phyloP scores from a whole-genome alignment of 768 basidiomycete species.

The Suillus paluster region DNA sequence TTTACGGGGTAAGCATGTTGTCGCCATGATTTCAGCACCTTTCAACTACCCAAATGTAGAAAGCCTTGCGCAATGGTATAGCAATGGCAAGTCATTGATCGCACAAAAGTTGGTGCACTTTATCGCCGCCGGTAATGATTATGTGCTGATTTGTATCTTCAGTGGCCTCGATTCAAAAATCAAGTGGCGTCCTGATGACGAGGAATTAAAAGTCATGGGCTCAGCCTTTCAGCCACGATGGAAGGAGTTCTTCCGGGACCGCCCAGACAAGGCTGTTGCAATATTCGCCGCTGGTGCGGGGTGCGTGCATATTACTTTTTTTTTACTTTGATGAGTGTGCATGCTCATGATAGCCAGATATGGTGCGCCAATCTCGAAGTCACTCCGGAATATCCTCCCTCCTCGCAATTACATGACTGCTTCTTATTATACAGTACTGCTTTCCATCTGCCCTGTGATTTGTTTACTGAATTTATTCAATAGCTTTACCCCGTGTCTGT shows the following conservation, averaged over 20 bases:
- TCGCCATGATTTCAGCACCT: slow-evolving; percentile 10
- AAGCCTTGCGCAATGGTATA: slow-evolving; percentile 32
- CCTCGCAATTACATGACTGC: slow-evolving; percentile 20
- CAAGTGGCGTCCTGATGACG: slow-evolving; percentile 55
- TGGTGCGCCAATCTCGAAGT: neutral
- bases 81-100: slow-evolving; percentile 48
- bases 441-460: neutral
- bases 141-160: neutral
- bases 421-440: slow-evolving; percentile 36
- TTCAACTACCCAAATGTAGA: neutral
- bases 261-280: slow-evolving; percentile 60
- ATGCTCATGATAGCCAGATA: neutral
- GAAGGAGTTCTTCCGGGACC: slow-evolving; percentile 51
- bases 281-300: slow-evolving; percentile 46
- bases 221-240: slow-evolving; percentile 53
- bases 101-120: slow-evolving; percentile 51
- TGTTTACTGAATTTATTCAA: neutral
- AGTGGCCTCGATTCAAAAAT: slow-evolving; percentile 60
- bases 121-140: neutral
- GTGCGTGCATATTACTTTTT: slow-evolving; percentile 30
- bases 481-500: slow-evolving; percentile 48
- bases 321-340: neutral
- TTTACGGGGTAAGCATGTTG: slow-evolving; percentile 41
- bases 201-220: slow-evolving; percentile 53
- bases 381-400: slow-evolving; percentile 2